Evolutionary conservation across 2,329 filamentous ascomycete genomes (phyloP), one percentile per base, ranked within the genome.

Genomic region (Nemania serpens): DNA sequence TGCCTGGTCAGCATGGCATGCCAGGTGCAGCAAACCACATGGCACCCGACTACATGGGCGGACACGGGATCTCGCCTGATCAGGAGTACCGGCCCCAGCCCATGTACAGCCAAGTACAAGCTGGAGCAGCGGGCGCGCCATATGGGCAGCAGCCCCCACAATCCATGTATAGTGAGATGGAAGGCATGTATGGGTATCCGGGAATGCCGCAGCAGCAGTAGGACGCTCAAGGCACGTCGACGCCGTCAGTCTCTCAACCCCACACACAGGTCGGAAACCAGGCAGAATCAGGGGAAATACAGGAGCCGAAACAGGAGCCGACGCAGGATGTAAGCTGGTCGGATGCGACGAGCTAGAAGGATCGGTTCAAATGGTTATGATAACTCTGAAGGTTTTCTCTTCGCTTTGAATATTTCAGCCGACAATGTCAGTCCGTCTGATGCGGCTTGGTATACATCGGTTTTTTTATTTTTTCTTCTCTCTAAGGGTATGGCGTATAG

Each of bases 71-170:
- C 63, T 81, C 82, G 17, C 82, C 86, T 48, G 90, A 93, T 56
- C 84, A 89, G 68, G 91, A 95, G 69, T 96, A 96, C 75, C 89
- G 91, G 68, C 87, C 91, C 71, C 87, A 87, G 46, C 85, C 85
- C 71, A 94, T 97, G 86, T 97, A 97, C 33, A 88, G 88, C 56
- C 88, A 92, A 66, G 90, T 93, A 59, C 91, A 92, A 67, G n/a
- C 64, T 42, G 81, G 88, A 13, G 89, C 90, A 50, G 86, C 90
- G 12, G 83, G 86, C 48, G 84, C 85, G 53, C 84, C 85, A 12
- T 96, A 96, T 73, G 90, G 88, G 13, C 91, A 95, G 71, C 85
- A 90, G 47, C 89, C 91, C 68, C 86, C 89, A 49, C 83, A 84
- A 60, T 81, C 87, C 65, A 96, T 97, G 84, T 97, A 93, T 72